Percentiles rank a stretch among this genome's conserved stretches.
These are phyloP conservation scores for Isoetes taiwanensis DNA, from an alignment of 75 land plant genomes.

Conservation along the genomic window DNA sequence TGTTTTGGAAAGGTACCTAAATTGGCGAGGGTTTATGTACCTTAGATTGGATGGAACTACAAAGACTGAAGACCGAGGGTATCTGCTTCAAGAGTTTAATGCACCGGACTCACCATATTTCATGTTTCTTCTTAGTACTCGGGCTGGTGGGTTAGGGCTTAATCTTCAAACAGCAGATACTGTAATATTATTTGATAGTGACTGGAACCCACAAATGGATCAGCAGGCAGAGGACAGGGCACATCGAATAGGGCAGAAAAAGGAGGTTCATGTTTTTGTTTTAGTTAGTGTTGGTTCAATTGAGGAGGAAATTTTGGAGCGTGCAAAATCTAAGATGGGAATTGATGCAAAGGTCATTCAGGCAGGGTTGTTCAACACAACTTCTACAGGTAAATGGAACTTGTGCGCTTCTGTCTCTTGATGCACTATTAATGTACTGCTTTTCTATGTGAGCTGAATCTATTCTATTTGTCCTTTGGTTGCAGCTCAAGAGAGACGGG, in stretches of 20 bases:
- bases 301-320: conserved; percentile 91
- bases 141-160: conserved; percentile 94
- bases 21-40: conserved; percentile 44
- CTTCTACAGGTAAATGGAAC: conserved; percentile 58
- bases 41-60: conserved; percentile 84
- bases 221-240: conserved; percentile 99
- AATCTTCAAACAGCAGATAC: conserved; percentile 97
- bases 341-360: conserved; percentile 98
- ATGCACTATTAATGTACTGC: background rate
- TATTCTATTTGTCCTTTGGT: too few species aligned
- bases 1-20: conserved; percentile 67
- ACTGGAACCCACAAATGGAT: conserved; percentile 99
- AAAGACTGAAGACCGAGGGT: conserved; percentile 88
- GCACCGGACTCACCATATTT: conserved; percentile 83
- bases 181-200: conserved; percentile 93
- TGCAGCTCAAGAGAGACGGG: conserved; percentile 88
- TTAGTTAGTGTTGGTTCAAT: conserved; percentile 92
- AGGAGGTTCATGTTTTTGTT: conserved; percentile 95
- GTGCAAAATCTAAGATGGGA: conserved; percentile 97
- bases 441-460: too few species aligned
- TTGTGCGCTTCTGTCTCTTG: background rate
- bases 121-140: conserved; percentile 87
- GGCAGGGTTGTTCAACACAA: conserved; percentile 92
- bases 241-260: conserved; percentile 93
- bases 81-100: conserved; percentile 58